phyloP scores from a whole-genome alignment of 129 eudicot genomes.

The Sambucus nigra region DNA sequence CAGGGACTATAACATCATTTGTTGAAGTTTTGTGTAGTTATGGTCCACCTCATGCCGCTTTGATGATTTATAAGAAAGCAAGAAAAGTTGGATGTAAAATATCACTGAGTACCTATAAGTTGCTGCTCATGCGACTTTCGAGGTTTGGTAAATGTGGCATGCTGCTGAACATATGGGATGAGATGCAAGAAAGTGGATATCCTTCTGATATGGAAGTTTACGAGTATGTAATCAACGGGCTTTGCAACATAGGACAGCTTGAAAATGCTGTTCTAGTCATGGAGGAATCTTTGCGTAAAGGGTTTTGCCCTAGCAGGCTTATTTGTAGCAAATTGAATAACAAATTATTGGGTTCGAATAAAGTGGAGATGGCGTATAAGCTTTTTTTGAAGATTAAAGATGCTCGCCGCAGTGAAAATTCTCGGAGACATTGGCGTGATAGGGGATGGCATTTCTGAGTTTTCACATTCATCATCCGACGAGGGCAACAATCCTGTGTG shows the following conservation, averaged over 20 bases:
- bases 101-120: conserved; percentile 63
- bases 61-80: conserved; percentile 71
- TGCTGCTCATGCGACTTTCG: conserved; percentile 64
- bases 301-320: conserved; percentile 72
- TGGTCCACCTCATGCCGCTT: conserved; percentile 94
- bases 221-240: conserved; percentile 62
- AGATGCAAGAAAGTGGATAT: conserved; percentile 66
- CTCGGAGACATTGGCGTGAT: conserved; percentile 63
- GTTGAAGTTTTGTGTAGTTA: conserved; percentile 52
- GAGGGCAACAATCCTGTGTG: background rate
- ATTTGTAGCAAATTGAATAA: conserved; percentile 62
- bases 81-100: conserved; percentile 50
- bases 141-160: conserved; percentile 87
- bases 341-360: conserved; percentile 52
- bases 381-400: conserved; percentile 58
- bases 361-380: conserved; percentile 68
- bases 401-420: conserved; percentile 57
- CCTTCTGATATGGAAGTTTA: conserved; percentile 70
- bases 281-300: conserved; percentile 73
- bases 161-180: conserved; percentile 71
- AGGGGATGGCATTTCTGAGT: conserved; percentile 91
- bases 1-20: conserved; percentile 56
- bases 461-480: background rate
- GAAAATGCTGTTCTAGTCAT: conserved; percentile 57
- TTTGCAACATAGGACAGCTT: conserved; percentile 81